Evolutionary conservation across 352 stramenopile genomes (phyloP), one percentile per base, ranked within the genome.

Genomic region (Phytophthora ohioensis): DNA sequence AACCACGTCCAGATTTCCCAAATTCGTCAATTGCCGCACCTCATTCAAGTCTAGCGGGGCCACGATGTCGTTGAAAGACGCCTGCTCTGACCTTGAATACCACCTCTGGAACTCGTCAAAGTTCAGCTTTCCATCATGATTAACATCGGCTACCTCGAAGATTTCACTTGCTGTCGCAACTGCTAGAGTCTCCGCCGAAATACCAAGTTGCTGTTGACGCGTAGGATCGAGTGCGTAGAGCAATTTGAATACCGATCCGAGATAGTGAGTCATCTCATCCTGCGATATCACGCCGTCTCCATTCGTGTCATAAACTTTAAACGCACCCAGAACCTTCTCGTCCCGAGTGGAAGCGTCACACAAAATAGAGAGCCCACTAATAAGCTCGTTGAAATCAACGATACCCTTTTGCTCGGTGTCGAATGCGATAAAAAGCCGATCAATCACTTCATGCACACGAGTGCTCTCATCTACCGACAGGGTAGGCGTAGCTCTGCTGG

Each of bases 81-180:
- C 64, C 54, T 91, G 83, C 56, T 92, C 75, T 11, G 83, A 82
- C 35, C 89, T 79, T 2, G 75, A 77, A 41, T 95, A 97, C 91
- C 90, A 97, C 31, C 80, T 80, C 35, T 91, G 81, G 60, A 97
- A 97, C 63, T 97, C 91, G 1, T 92, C 81, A 55, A 95, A 89
- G 21, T 64, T 93, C 21, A 97, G 64, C n/a, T 89, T 91, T 4
- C 89, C 90, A 71, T 97, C 89, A 21, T 84, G 69, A 64, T 98
- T 91, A 6, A 92, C 57, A 49, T 98, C 92, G 3, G 91, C 96
- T 11, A 95, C 80, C 2, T 90, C 68, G 67, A 98, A 98, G 66
- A 95, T 93, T 45, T 97, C 76, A 1, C 76, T 71, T 5, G 88
- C 77, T 34, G 91, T 97, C 47, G 82, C 79, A 4, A 51, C 47